Evolutionary conservation across 768 basidiomycete species (phyloP).

Genomic region (Plicaturopsis crispa): DNA sequence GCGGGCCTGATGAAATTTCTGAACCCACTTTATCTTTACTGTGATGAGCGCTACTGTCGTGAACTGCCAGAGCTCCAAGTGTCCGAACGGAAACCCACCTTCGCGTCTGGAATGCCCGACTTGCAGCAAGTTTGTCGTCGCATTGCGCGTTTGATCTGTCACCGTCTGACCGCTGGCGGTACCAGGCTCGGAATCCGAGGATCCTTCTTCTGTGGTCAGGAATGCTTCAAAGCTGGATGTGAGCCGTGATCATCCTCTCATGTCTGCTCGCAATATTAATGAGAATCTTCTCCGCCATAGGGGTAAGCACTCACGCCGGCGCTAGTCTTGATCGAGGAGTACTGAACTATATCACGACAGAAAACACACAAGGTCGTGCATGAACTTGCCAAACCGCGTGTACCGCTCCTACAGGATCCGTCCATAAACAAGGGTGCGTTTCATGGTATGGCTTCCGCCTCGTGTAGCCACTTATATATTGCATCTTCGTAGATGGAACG

Average conservation of each 20-base stretch:
- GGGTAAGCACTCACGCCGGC: too few species aligned
- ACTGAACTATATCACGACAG: conserved; percentile 27
- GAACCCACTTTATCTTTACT: too few species aligned
- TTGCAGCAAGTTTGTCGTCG: conserved; percentile 69
- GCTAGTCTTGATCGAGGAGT: too few species aligned
- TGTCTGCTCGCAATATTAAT: conserved; percentile 1
- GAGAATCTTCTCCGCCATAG: conserved; percentile 12
- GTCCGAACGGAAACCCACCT: conserved; percentile 77
- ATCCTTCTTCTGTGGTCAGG: conserved; percentile 90
- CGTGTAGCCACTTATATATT: conserved; percentile 4
- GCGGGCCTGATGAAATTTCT: too few species aligned
- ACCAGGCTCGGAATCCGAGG: conserved; percentile 71
- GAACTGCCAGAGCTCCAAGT: conserved; percentile 61
- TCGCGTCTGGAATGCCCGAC: conserved; percentile 89
- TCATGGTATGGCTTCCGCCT: too few species aligned
- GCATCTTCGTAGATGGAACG: conserved; percentile 48
- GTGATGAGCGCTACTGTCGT: conserved; percentile 34
- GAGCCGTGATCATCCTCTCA: conserved; percentile 26
- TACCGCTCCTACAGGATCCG: conserved; percentile 17
- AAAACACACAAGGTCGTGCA: conserved; percentile 81
- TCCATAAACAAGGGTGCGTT: conserved; percentile 18
- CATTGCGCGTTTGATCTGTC: conserved; percentile 3
- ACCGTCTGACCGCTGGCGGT: conserved; percentile 10
- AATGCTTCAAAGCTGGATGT: conserved; percentile 96
- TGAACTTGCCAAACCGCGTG: conserved; percentile 39